Base-by-base conservation (phyloP, 495 filamentous ascomycete species). In the Podospora conica region DNA sequence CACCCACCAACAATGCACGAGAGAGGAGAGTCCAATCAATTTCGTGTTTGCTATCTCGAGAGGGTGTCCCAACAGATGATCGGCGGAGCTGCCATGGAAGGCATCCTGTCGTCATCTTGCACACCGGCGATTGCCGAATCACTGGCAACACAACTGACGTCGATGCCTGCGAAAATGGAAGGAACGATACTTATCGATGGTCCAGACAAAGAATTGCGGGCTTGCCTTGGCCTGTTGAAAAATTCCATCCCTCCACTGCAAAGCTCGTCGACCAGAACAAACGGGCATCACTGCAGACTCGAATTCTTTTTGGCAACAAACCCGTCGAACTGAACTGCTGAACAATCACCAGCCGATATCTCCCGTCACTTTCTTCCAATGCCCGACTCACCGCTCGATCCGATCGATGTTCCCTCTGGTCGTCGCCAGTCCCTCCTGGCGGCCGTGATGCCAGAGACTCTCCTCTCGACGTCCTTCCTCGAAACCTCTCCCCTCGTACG, bases 401-500 rank as follows among this genome's bases (percentile, higher is more conserved):
- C 40, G 6, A 48, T 48, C 40, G n/a, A 48, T 48, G 40, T 48
- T 18, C 40, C 40, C 0, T 48, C 40, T 2, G 40, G 40, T 48
- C 70, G 70, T 40, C 70, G 70, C 15, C 27, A 64, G 4, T 72
- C 70, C 9, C 61, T 72, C 15, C 33, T 72, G 7, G 53, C 70
- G 9, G 53, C 69, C 1, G 63, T 68, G 20, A 24, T 72, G n/a
- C 66, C 70, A 15, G 70, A 68, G 21, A 68, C 60, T 29, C 27
- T 72, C n/a, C 53, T 66, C 9, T 65, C 67, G 1, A 54, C 63
- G 4, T 86, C 66, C 1, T 72, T 70, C 31, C 57, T 72, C 53
- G 63, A 24, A 9, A 72, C 70, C 4, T 66, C 86, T 1, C 86
- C 88, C 8, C 81, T 90, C 48, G 90, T 87, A 1, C 84, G 88